Percentiles rank a stretch among this genome's conserved stretches.
Conservation (phyloP, 192 early-diverging fungal genomes). For the Coemansia sp. region DNA sequence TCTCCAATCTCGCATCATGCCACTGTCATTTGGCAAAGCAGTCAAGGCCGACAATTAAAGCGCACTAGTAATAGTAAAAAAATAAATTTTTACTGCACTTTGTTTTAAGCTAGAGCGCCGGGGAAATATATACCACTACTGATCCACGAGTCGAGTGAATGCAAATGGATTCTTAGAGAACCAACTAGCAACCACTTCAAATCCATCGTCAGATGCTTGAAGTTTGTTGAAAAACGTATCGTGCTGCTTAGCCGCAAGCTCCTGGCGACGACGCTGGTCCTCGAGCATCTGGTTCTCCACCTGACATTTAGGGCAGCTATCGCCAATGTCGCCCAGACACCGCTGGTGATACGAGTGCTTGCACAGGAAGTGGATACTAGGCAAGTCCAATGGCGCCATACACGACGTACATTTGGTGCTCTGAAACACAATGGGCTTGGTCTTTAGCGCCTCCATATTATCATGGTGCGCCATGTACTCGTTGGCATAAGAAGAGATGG, state of each 20-base stretch:
- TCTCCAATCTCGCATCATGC: slow-evolving; percentile 46
- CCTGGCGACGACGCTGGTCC: slow-evolving; percentile 79
- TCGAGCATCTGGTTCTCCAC: slow-evolving; percentile 82
- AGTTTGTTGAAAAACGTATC: slow-evolving; percentile 84
- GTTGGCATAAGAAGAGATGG: slow-evolving; percentile 77
- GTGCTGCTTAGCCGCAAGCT: slow-evolving; percentile 74
- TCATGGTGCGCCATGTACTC: slow-evolving; percentile 77
- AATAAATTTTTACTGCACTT: neutral
- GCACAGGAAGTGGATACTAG: slow-evolving; percentile 93
- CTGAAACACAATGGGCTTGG: slow-evolving; percentile 72
- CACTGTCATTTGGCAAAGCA: slow-evolving; percentile 51
- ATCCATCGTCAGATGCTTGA: slow-evolving; percentile 76
- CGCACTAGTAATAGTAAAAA: neutral
- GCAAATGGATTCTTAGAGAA: slow-evolving; percentile 87
- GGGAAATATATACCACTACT: slow-evolving; percentile 12
- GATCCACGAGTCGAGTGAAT: slow-evolving; percentile 47
- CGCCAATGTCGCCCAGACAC: slow-evolving; percentile 63
- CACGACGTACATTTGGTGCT: slow-evolving; percentile 77
- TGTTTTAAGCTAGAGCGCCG: neutral
- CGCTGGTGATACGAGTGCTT: slow-evolving; percentile 94
- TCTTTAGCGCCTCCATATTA: slow-evolving; percentile 85
- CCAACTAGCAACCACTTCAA: slow-evolving; percentile 87
- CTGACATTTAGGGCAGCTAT: slow-evolving; percentile 78
- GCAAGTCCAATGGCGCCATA: slow-evolving; percentile 80
- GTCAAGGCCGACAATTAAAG: slow-evolving; percentile 20